Percentiles rank a stretch among this genome's conserved stretches.
phyloP scores from a whole-genome alignment of 176 grass and related monocot genomes.

The Oryza punctata region DNA sequence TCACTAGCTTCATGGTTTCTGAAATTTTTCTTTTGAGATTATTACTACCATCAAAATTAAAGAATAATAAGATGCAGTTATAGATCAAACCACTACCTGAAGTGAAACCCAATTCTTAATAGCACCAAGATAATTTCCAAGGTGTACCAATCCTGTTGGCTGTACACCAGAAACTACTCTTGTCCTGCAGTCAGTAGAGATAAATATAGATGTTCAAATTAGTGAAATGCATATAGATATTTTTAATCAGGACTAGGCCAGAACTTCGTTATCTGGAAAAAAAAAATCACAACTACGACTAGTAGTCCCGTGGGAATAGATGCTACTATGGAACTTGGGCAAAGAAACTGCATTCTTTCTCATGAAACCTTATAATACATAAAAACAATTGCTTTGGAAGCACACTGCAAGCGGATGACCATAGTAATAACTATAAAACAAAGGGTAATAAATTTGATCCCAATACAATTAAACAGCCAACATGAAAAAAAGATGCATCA shows the following conservation, averaged over 20 bases:
- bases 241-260: constrained; percentile 12
- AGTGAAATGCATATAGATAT: constrained; percentile 8
- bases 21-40: neutral
- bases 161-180: constrained; percentile 98
- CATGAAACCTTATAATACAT: neutral
- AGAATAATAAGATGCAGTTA: constrained; percentile 2
- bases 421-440: neutral
- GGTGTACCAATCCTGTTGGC: constrained; percentile 93
- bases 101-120: constrained; percentile 97
- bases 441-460: neutral
- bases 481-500: neutral
- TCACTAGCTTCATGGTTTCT: neutral
- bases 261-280: neutral
- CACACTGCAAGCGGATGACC: neutral
- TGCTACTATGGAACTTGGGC: neutral
- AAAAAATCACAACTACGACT: neutral
- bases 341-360: neutral
- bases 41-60: constrained; percentile 1
- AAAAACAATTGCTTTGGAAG: neutral
- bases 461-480: neutral
- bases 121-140: constrained; percentile 96
- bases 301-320: neutral
- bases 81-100: constrained; percentile 57
- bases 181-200: constrained; percentile 62
- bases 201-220: neutral